Evolutionary conservation across 2,329 filamentous ascomycete species (phyloP), one percentile per base, ranked within the genome.

Genomic region (Nannizziopsis arthrosporioides): DNA sequence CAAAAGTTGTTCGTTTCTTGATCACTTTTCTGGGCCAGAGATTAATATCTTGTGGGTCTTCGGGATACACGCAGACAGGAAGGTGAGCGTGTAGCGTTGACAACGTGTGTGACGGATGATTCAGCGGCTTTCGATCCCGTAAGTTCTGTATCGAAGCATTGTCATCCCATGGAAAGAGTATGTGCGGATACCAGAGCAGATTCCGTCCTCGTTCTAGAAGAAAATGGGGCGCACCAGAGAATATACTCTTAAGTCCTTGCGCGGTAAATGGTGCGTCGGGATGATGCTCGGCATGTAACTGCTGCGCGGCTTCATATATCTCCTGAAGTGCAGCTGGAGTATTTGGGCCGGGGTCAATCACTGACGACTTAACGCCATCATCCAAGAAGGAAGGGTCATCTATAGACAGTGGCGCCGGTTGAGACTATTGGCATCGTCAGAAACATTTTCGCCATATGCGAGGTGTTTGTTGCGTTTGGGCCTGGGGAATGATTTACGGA

Each of bases 171-270:
- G 68, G 68, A 36, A 69, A 71, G 18, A 70, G 63, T 1, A 68
- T 62, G 47, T 70, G 66, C 7, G 68, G 68, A 53, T 67, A 69
- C 57, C 57, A 70, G 12, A 59, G 59, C 17, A 59, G 59, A 49
- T 66, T 58, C 34, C 59, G 61, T 12, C 67, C 68, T 41, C 62
- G 66, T 50, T 70, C 68, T n/a, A 70, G 60, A 19, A 69, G 56
- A 50, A 70, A 71, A 51, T 69, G 68, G 4, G 68, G 68, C 0
- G 68, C 66, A 1, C 68, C 68, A 1, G 65, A 69, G 38, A 71
- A 64, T 7, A 71, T 56, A 15, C 58, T 56, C 47, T 66, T 65
- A 37, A 68, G 54, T n/a, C 70, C 68, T 31, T 63, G 57, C 37
- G 61, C 53, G 7, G 53, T 51, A 27, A 55, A 42, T 14, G 52